Evolutionary conservation across 768 basidiomycete species (phyloP).

Genomic region (Pleurotus platypus): DNA sequence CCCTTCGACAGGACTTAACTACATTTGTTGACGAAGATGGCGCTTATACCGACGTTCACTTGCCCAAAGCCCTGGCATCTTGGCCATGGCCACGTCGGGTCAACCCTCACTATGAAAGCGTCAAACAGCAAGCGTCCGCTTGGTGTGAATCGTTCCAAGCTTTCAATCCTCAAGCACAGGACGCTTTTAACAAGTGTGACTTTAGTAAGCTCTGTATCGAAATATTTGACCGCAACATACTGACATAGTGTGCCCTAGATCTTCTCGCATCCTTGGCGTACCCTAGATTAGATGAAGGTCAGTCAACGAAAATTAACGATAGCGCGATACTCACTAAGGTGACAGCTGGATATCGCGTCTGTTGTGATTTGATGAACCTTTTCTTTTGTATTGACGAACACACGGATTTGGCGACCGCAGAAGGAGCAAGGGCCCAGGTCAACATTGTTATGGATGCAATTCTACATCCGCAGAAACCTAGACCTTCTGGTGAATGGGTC

Average conservation of each 20-base stretch:
- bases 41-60: slow-evolving; percentile 12
- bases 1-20: too few species aligned
- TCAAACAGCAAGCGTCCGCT: slow-evolving; percentile 29
- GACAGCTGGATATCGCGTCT: slow-evolving; percentile 27
- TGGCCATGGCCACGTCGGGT: slow-evolving; percentile 43
- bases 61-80: slow-evolving; percentile 34
- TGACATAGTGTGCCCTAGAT: slow-evolving; percentile 16
- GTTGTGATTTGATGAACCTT: slow-evolving; percentile 48
- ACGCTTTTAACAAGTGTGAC: slow-evolving; percentile 37
- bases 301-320: background rate
- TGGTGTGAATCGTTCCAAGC: slow-evolving; percentile 35
- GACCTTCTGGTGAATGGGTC: slow-evolving; percentile 31
- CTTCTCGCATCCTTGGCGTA: slow-evolving; percentile 35
- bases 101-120: slow-evolving; percentile 31
- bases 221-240: too few species aligned
- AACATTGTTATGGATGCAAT: slow-evolving; percentile 36
- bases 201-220: slow-evolving; percentile 25
- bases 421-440: slow-evolving; percentile 24
- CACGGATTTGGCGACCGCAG: slow-evolving; percentile 34
- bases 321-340: background rate
- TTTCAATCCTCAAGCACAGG: slow-evolving; percentile 29
- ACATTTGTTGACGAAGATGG: too few species aligned
- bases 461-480: slow-evolving; percentile 27
- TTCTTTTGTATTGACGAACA: slow-evolving; percentile 49
- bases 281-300: slow-evolving; percentile 30